Evolutionary conservation across 1,139 yeast genomes (phyloP).

Genomic region (Candida tetrigidarum): DNA sequence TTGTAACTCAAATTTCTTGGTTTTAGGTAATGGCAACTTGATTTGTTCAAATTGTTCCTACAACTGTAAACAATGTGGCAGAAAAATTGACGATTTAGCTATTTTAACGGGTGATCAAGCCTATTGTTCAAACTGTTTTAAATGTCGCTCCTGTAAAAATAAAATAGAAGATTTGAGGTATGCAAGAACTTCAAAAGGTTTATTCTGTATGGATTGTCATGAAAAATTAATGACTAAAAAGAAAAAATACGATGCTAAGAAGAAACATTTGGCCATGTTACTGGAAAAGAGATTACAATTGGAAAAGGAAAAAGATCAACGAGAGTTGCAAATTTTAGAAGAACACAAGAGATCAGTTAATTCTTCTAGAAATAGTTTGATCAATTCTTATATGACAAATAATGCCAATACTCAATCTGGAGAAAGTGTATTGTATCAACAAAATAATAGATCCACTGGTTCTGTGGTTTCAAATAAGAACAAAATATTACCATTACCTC

Average conservation of each 20-base stretch:
- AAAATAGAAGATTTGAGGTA: conserved; percentile 89
- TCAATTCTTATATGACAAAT: conserved; percentile 17
- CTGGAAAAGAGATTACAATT: conserved; percentile 15
- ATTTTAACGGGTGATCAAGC: conserved; percentile 95
- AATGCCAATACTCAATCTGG: conserved; percentile 9
- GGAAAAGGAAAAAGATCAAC: conserved; percentile 13
- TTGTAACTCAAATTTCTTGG: conserved; percentile 86
- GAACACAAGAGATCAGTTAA: conserved; percentile 13
- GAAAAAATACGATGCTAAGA: conserved; percentile 53
- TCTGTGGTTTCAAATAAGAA: conserved; percentile 27
- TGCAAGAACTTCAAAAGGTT: conserved; percentile 92
- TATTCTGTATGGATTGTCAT: conserved; percentile 94
- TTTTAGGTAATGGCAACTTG: conserved; percentile 88
- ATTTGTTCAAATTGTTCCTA: conserved; percentile 93
- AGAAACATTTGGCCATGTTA: conserved; percentile 32
- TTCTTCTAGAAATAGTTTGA: conserved; percentile 17
- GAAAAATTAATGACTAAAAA: conserved; percentile 78
- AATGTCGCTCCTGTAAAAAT: conserved; percentile 86
- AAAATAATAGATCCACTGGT: conserved; percentile 16
- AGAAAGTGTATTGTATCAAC: conserved; percentile 12
- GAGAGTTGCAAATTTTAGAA: conserved; percentile 11
- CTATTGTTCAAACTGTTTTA: conserved; percentile 89
- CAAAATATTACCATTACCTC: conserved; percentile 38
- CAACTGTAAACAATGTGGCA: conserved; percentile 83
- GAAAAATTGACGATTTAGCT: conserved; percentile 95